These are phyloP conservation scores for Sporothrix euskadiensis DNA, from an alignment of 2,329 filamentous ascomycete genomes.

Conservation along the genomic window DNA sequence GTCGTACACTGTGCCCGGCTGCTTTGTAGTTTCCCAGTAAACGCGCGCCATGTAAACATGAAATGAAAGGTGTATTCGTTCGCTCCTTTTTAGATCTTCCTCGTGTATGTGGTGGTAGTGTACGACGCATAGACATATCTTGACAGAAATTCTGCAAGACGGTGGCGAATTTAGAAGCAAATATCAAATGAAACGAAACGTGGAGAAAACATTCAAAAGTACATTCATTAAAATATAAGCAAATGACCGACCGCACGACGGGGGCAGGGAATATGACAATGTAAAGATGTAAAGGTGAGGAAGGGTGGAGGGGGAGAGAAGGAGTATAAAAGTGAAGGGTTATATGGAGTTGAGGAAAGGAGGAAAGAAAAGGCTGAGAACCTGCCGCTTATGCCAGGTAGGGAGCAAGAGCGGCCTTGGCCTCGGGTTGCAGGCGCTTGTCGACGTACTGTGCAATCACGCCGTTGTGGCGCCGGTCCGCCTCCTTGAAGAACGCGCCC, in stretches of 20 bases:
- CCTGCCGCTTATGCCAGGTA: constrained; percentile 47
- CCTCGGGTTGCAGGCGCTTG: constrained; percentile 67
- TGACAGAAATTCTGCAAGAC: neutral
- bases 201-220: neutral
- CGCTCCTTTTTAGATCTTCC: constrained; percentile 7
- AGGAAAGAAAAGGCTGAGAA: neutral
- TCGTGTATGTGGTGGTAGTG: neutral
- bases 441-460: constrained; percentile 70
- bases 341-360: neutral
- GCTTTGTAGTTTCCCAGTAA: neutral
- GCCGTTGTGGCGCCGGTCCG: constrained; percentile 72
- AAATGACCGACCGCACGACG: neutral
- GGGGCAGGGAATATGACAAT: constrained; percentile 6
- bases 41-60: neutral
- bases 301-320: neutral
- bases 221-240: constrained; percentile 19
- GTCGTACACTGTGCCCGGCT: neutral
- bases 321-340: neutral
- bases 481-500: constrained; percentile 70
- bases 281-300: neutral
- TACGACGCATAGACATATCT: neutral
- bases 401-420: constrained; percentile 53
- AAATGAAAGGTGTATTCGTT: neutral
- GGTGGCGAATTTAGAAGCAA: neutral
- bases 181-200: neutral